Evolutionary conservation across 129 eudicot species (phyloP), one percentile per base, ranked within the genome.

Genomic region (Flaveria robusta): DNA sequence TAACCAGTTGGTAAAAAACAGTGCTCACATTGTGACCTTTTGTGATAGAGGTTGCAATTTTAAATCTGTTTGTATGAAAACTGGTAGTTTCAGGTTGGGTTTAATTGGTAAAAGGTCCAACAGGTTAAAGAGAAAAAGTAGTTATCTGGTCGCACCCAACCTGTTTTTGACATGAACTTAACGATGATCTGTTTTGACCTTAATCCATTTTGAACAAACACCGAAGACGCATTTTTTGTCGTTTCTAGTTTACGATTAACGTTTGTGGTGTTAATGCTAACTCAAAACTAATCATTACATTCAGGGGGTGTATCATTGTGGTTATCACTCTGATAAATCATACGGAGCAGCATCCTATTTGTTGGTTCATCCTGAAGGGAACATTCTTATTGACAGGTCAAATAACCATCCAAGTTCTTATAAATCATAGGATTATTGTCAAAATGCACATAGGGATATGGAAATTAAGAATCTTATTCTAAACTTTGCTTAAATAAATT

Each of bases 221-320:
- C 45, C 46, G 4, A 29, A 64, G 4, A 43, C 45, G 23, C 16
- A 19, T 64, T 23, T 34, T 64, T 64, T 31, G 69, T 64, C 46
- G 2, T 7, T 31, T 64, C 46, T 64, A 16, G 27, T 63, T 26
- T 77, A 29, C 23, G 56, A 50, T 66, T 58, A 47, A 37, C 50
- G 12, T 60, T 63, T 63, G 19, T 77, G 29, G 43, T 55, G 69
- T 34, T 41, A 58, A 29, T 68, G 47, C 20, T 58, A n/a, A 78
- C 55, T 71, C 54, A 34, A 46, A 34, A 37, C 24, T 4, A n/a
- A 68, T 74, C 34, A 19, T 60, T 59, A 41, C 43, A 51, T 68
- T 58, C 72, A 90, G 92, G 96, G 90, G 60, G 85, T 90, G 45
- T 90, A 83, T 82, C 96, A 90, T 76, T 90, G 96, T 82, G 92